These are phyloP conservation scores for Brettanomyces bruxellensis DNA, from an alignment of 805 yeast genomes.

Conservation along the genomic window DNA sequence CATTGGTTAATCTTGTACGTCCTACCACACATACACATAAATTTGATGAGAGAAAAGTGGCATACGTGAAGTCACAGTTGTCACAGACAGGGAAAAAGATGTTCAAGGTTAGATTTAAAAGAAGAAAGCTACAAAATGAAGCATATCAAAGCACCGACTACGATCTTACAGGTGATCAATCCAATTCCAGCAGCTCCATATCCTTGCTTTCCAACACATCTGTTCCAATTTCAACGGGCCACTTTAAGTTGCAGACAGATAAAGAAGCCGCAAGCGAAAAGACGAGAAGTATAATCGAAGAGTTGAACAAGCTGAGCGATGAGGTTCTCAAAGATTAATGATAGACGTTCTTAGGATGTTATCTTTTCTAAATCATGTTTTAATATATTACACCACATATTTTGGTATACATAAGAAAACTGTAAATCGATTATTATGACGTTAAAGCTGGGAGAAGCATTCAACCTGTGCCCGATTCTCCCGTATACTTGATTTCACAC, in stretches of 20 bases:
- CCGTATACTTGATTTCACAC: slow-evolving; percentile 12
- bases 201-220: slow-evolving; percentile 1
- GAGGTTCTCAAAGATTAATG: slow-evolving; percentile 12
- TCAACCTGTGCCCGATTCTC: slow-evolving; percentile 20
- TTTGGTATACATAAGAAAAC: too few relatives aligned
- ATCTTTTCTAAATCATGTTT: neutral
- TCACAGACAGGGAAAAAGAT: slow-evolving; percentile 1
- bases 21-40: neutral
- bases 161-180: neutral
- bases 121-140: neutral
- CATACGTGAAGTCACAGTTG: slow-evolving; percentile 1
- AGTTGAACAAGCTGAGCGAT: slow-evolving; percentile 18
- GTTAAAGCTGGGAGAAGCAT: slow-evolving; percentile 9
- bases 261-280: neutral
- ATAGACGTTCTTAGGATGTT: neutral
- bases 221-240: neutral
- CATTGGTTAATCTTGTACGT: neutral
- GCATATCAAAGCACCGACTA: too few relatives aligned
- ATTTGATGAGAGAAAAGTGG: neutral
- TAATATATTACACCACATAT: neutral
- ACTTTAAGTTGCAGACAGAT: neutral
- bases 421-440: neutral
- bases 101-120: neutral
- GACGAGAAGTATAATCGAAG: slow-evolving; percentile 9
- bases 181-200: neutral